Base-by-base conservation (phyloP, 140 eudicot genomes). In the Ambrosia hybrid region DNA sequence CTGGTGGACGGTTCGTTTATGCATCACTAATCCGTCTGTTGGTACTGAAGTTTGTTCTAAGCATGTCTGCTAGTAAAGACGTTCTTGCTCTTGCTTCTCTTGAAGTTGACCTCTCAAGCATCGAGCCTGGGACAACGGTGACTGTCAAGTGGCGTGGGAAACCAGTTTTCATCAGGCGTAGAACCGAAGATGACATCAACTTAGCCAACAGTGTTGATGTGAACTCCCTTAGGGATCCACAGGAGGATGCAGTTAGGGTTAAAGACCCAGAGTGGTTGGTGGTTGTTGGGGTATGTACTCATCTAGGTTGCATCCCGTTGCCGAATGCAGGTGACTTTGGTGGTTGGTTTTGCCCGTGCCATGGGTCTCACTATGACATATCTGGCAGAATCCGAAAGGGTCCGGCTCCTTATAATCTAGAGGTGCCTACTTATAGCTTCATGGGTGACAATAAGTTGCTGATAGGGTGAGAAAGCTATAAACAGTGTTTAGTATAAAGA, bases 111-210 rank as follows among this genome's bases (percentile, higher is more conserved):
- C 84, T 86, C 4, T 75, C 88, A 0, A 83, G 86, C 86, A 86
- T 86, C 65, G 84, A 83, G 62, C 86, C 91, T 1, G 91, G 91
- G 11, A 71, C 81, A 4, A 86, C 91, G 0, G 87, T 83, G 36
- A 86, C 91, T 9, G 91, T 86, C 9, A 83, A 86, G 67, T 86
- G 91, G 91, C 91, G 91, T 60, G 91, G 91, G 62, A 86, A 86
- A 75, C 91, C 91, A 1, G 91, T 86, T 37, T 86, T 86, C 14
- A 86, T 86, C 61, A 80, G 88, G 78, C 85, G 81, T 65, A 79
- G 91, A 14, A 86, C 88, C 16, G 80, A 86, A 1, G 85, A 78
- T 6, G 91, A 86, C 49, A 61, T 86, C 21, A 79, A 72, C 62
- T 38, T 76, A 43, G 91, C 91, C 4, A 81, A 81, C 63, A 81